Base-by-base conservation (phyloP, 805 yeast genomes). In the Saccharomycopsis selenospora region DNA sequence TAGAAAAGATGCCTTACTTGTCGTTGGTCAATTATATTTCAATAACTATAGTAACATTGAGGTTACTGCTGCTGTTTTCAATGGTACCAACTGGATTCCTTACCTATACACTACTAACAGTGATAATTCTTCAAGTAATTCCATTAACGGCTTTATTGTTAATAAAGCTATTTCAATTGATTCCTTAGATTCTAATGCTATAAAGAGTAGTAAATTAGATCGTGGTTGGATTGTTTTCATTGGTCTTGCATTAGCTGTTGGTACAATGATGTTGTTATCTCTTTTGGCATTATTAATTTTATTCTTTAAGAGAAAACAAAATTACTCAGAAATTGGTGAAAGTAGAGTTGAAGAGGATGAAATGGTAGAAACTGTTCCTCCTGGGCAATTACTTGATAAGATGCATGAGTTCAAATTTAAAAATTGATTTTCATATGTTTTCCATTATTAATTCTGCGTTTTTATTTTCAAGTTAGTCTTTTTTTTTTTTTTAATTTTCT, bases 61-160 rank as follows among this genome's bases (percentile, higher is more conserved):
- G 36, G 70, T 46, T 20, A 38, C 44, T 17, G 55, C 79, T 24
- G 91, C 90, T 0, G 64, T 76, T 25, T 86, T 63, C 63, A 79
- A 86, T 59, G 89, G 95, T 1, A 55, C 66, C 0, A 44, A 56
- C 5, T 88, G 95, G 95, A 58, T 66, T 26, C 95, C 95, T 10
- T 77, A 72, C 50, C 59, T 78, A 2, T 74, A 75, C 51, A 65
- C 84, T 1, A 62, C 72, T 0, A 48, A 57, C 4, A 60, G 64
- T 3, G 50, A 61, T 2, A 57, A 59, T 4, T 43, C 64, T 2
- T 40, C 44, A 1, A 28, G 57, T 0, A 46, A 68, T 1, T 49
- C 48, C 0, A 56, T 62, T 18, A 57, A 55, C 42, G 60, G 65
- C 4, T 57, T 71, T 30, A 61, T 70, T 45, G 58, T 66, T 40